phyloP scores from a whole-genome alignment of 139 green algal species.

The Yamagishiella unicocca region DNA sequence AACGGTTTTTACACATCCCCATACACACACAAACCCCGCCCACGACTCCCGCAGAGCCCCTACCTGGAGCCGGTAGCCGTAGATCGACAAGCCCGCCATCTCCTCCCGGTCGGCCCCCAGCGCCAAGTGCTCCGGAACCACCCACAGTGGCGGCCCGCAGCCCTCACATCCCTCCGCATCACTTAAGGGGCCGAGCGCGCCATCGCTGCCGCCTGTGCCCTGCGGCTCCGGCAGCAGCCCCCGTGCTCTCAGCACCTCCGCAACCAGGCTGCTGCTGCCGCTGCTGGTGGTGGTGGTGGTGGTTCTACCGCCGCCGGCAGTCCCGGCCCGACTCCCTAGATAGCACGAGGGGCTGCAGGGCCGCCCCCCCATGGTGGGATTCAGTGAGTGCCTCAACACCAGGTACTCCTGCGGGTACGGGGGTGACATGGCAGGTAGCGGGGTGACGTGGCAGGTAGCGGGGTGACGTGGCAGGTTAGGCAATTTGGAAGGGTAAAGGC shows the following conservation, averaged over 20 bases:
- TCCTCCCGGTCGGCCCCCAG: neutral
- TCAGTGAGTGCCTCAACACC: neutral
- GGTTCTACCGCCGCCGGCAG: neutral
- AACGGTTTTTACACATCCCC: too few relatives aligned
- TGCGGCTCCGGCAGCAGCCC: neutral
- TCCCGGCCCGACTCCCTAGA: too few relatives aligned
- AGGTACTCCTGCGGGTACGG: slow-evolving; percentile 22
- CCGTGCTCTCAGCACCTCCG: neutral
- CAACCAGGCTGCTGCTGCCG: slow-evolving; percentile 7
- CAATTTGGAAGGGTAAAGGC: too few relatives aligned
- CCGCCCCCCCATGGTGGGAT: neutral
- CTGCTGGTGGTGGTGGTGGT: neutral
- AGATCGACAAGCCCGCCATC: neutral
- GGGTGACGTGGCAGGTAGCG: too few relatives aligned
- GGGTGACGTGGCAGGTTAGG: too few relatives aligned
- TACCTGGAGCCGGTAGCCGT: slow-evolving; percentile 31
- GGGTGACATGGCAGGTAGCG: too few relatives aligned
- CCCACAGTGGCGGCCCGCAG: slow-evolving; percentile 26
- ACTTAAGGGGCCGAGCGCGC: too few relatives aligned
- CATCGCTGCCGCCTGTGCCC: neutral
- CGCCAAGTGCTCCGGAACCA: slow-evolving; percentile 29
- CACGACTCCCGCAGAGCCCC: neutral
- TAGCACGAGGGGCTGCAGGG: neutral
- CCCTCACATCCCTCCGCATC: neutral
- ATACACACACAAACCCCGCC: too few relatives aligned